phyloP scores from a whole-genome alignment of 1,284 basidiomycete species.

The Sanghuangporus sanghuang region DNA sequence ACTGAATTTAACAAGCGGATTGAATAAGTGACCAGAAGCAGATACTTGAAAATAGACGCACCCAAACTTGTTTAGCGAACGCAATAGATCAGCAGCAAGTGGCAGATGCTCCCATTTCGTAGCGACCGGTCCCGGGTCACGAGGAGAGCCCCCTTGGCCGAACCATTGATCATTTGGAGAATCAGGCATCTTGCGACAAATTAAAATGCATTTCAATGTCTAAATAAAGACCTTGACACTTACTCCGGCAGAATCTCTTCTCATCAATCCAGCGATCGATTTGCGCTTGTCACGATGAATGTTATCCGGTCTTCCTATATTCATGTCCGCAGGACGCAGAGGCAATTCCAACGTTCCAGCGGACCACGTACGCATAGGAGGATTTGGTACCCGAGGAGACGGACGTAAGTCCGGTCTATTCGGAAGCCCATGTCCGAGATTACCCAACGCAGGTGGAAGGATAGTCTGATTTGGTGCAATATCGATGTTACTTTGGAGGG shows the following conservation, averaged over 20 bases:
- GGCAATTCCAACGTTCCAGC: constrained; percentile 71
- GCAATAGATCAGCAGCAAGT: constrained; percentile 81
- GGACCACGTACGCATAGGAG: constrained; percentile 77
- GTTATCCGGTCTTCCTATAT: constrained; percentile 22
- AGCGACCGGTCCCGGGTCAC: constrained; percentile 78
- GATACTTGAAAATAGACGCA: constrained; percentile 35
- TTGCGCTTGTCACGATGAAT: constrained; percentile 64
- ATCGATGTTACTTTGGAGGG: constrained; percentile 17
- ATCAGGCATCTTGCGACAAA: constrained; percentile 41
- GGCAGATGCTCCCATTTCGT: constrained; percentile 96
- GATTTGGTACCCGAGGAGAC: constrained; percentile 53
- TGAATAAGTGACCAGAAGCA: constrained; percentile 18
- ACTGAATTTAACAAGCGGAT: constrained; percentile 35
- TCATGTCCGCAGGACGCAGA: constrained; percentile 44
- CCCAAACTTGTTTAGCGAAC: constrained; percentile 93
- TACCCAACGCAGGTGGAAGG: constrained; percentile 29
- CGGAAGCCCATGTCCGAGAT: constrained; percentile 53
- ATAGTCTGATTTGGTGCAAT: constrained; percentile 42
- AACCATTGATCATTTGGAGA: constrained; percentile 48
- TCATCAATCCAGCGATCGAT: constrained; percentile 61
- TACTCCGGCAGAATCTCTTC: constrained; percentile 73
- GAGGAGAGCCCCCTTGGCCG: constrained; percentile 40
- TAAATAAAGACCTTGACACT: constrained; percentile 26
- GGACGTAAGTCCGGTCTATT: constrained; percentile 54
- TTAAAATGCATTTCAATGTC: not conserved